Conservation (phyloP, 1,284 basidiomycete species). For the Ceratobasidium sp. region DNA sequence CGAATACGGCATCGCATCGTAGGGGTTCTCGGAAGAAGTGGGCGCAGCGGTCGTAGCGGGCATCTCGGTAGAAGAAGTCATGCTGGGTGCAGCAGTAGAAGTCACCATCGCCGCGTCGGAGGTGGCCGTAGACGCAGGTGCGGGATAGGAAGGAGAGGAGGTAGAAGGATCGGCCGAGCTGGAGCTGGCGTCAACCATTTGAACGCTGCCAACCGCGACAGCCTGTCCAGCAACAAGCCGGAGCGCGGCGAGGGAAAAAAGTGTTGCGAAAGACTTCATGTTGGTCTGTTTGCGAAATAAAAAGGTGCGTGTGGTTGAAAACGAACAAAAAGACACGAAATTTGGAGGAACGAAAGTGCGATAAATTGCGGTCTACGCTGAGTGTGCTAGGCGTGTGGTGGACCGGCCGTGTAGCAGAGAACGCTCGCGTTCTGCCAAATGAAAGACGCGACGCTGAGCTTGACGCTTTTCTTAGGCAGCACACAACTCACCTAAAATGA, state of each 20-base stretch:
- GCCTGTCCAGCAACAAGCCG: slow-evolving; percentile 26
- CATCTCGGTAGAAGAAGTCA: slow-evolving; percentile 16
- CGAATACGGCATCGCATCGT: slow-evolving; percentile 44
- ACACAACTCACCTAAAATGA: background rate
- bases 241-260: background rate
- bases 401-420: slow-evolving; percentile 13
- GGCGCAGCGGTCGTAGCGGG: slow-evolving; percentile 28
- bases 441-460: background rate
- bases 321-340: background rate
- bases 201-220: slow-evolving; percentile 20
- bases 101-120: slow-evolving; percentile 24
- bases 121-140: slow-evolving; percentile 12
- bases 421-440: slow-evolving; percentile 30
- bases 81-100: background rate
- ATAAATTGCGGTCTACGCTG: slow-evolving; percentile 36
- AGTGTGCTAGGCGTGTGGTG: slow-evolving; percentile 1
- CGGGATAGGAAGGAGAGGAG: background rate
- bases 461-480: background rate
- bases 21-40: slow-evolving; percentile 31
- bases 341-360: background rate
- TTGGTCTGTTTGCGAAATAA: background rate
- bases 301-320: background rate
- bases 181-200: slow-evolving; percentile 24
- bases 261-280: slow-evolving; percentile 25
- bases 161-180: background rate